Evolutionary conservation across 768 basidiomycete species (phyloP).

Genomic region (Asterophora parasitica): DNA sequence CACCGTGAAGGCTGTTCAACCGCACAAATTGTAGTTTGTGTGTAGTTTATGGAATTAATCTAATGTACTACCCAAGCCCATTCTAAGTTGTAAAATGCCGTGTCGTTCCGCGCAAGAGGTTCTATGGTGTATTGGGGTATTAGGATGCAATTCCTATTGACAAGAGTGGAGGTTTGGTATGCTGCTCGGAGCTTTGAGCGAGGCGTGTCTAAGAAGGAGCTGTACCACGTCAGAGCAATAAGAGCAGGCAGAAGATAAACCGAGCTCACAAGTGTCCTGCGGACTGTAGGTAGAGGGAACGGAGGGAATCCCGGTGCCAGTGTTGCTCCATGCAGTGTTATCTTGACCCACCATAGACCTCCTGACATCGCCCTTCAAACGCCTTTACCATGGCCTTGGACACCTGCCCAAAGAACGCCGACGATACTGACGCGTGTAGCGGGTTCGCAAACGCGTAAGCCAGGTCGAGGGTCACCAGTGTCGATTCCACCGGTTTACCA

Average conservation of each 20-base stretch:
- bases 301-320: too few relatives aligned
- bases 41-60: not conserved
- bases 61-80: too few relatives aligned
- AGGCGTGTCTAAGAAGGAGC: too few relatives aligned
- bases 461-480: slow-evolving; percentile 80
- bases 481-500: slow-evolving; percentile 39
- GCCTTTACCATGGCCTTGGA: slow-evolving; percentile 87
- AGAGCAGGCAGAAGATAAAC: too few relatives aligned
- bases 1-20: slow-evolving; percentile 19
- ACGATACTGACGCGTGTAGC: slow-evolving; percentile 76
- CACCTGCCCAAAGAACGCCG: slow-evolving; percentile 82
- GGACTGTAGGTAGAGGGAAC: not conserved
- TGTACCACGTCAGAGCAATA: too few relatives aligned
- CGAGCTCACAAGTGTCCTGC: not conserved
- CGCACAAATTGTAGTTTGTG: slow-evolving; percentile 11
- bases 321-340: not conserved
- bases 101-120: too few relatives aligned
- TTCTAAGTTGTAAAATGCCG: too few relatives aligned
- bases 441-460: slow-evolving; percentile 86
- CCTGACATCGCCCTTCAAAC: slow-evolving; percentile 80
- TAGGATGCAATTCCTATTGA: too few relatives aligned
- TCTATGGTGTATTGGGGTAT: too few relatives aligned
- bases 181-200: too few relatives aligned
- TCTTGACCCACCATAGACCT: slow-evolving; percentile 56
- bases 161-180: too few relatives aligned